Evolutionary conservation across 1,139 yeast genomes (phyloP).

Genomic region (Saccharomyces hybrid): DNA sequence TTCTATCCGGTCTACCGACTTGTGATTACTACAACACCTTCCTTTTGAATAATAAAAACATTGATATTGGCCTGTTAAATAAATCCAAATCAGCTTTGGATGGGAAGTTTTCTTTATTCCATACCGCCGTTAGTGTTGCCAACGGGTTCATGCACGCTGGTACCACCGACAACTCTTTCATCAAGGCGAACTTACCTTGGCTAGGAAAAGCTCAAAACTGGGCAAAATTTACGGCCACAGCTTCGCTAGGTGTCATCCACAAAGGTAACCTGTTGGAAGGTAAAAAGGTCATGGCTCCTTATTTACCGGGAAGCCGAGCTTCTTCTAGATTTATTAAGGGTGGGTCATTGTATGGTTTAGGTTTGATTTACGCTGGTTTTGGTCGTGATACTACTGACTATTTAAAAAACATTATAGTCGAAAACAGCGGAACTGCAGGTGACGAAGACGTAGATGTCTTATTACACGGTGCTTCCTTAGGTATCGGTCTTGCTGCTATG

Average conservation of each 20-base stretch:
- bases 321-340: constrained; percentile 85
- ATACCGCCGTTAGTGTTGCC: constrained; percentile 90
- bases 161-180: constrained; percentile 90
- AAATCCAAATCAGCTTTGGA: constrained; percentile 77
- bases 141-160: constrained; percentile 96
- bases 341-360: constrained; percentile 90
- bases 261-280: constrained; percentile 93
- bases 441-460: constrained; percentile 77
- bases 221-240: constrained; percentile 97
- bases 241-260: constrained; percentile 96
- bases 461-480: constrained; percentile 93
- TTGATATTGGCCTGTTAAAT: constrained; percentile 76
- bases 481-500: constrained; percentile 97
- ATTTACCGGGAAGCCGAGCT: constrained; percentile 73
- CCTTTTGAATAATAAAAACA: constrained; percentile 75
- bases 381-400: constrained; percentile 84
- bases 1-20: constrained; percentile 88
- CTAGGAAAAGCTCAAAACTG: constrained; percentile 94
- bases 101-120: constrained; percentile 90
- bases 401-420: constrained; percentile 66
- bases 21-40: constrained; percentile 91
- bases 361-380: constrained; percentile 84
- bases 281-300: constrained; percentile 77
- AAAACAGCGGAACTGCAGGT: constrained; percentile 58
- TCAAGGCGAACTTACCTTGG: constrained; percentile 90